Percentiles rank a stretch among this genome's conserved stretches.
Evolutionary conservation across 257 asterid species (phyloP).

Genomic region (Solanum verrucosum): DNA sequence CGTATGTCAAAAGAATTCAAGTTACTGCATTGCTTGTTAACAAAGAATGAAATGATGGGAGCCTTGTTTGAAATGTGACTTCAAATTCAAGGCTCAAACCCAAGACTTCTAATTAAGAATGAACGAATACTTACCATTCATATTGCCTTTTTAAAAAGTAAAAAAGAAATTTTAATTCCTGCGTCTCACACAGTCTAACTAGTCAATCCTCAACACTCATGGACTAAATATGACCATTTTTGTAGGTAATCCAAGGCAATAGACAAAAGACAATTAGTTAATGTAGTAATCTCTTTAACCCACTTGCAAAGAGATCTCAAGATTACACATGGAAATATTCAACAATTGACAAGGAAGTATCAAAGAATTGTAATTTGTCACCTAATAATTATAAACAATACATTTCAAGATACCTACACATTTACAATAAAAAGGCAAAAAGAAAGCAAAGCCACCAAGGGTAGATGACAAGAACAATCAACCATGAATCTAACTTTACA

Average conservation of each 20-base stretch:
- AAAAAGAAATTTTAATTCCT: background rate
- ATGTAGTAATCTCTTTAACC: background rate
- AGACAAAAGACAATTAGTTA: background rate
- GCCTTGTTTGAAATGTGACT: background rate
- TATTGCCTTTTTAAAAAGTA: background rate
- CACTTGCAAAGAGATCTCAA: background rate
- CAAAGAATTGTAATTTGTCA: background rate
- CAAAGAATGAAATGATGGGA: background rate
- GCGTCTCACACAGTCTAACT: background rate
- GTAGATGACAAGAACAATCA: background rate
- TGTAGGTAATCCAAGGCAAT: background rate
- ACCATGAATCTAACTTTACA: background rate
- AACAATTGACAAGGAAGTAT: background rate
- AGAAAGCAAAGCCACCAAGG: background rate
- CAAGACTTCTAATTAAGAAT: background rate
- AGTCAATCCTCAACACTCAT: background rate
- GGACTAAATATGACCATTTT: background rate
- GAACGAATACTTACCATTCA: background rate
- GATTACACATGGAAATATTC: background rate
- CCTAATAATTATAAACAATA: background rate
- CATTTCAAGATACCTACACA: background rate
- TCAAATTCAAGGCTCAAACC: background rate
- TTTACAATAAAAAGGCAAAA: background rate
- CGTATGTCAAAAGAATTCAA: background rate
- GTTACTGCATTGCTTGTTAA: background rate